Evolutionary conservation across 2,329 filamentous ascomycete species (phyloP).

Genomic region (Gaeumannomyces tritici): DNA sequence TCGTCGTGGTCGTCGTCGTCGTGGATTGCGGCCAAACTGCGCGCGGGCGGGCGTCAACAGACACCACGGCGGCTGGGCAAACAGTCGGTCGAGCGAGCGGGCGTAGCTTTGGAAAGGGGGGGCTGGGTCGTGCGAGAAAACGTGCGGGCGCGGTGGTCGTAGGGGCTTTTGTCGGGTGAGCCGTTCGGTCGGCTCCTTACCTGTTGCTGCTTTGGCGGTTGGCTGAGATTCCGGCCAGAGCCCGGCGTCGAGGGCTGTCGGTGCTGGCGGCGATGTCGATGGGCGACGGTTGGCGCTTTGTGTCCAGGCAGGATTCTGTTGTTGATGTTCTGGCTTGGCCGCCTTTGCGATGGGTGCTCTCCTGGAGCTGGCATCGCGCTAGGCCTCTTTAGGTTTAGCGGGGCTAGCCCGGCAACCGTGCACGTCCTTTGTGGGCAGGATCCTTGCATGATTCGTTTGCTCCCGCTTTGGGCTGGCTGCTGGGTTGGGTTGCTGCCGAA

Average conservation of each 20-base stretch:
- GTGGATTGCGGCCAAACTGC: background rate
- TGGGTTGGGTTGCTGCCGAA: too few species aligned
- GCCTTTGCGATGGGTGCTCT: slow-evolving; percentile 6
- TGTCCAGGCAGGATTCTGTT: slow-evolving; percentile 1
- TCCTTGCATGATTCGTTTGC: too few species aligned
- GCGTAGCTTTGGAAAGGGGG: background rate
- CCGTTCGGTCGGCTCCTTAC: too few species aligned
- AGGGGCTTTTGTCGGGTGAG: too few species aligned
- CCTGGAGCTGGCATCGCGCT: slow-evolving; percentile 13
- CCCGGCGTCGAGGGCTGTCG: slow-evolving; percentile 1
- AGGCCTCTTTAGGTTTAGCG: slow-evolving; percentile 7
- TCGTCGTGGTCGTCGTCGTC: background rate
- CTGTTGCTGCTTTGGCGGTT: background rate
- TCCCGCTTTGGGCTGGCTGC: too few species aligned
- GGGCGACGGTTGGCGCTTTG: slow-evolving; percentile 2
- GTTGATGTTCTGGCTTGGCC: slow-evolving; percentile 6
- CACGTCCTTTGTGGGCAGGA: background rate
- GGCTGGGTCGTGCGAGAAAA: background rate
- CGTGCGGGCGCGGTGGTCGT: too few species aligned
- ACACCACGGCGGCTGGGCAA: background rate
- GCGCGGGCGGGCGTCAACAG: background rate
- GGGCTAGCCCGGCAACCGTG: slow-evolving; percentile 16
- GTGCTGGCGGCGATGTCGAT: slow-evolving; percentile 1
- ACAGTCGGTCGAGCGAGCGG: background rate
- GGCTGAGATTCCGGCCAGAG: background rate